Percentiles rank a stretch among this genome's conserved stretches.
Evolutionary conservation across 805 yeast species (phyloP).

Genomic region (Candida pini): DNA sequence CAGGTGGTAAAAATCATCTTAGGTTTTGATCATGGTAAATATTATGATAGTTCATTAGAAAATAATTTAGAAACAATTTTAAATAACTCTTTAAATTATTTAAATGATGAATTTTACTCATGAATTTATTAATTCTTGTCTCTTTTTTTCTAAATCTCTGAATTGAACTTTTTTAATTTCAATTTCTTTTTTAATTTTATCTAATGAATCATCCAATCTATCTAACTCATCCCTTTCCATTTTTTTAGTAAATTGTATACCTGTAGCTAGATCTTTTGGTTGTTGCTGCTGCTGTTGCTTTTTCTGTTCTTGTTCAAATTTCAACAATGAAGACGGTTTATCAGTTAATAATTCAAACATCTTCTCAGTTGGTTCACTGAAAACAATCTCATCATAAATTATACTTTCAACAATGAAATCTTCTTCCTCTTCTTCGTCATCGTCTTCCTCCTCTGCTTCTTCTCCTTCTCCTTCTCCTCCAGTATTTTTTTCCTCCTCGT

Average conservation of each 20-base stretch:
- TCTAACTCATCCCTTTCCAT: constrained; percentile 63
- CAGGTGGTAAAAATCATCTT: constrained; percentile 20
- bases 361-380: constrained; percentile 91
- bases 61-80: constrained; percentile 15
- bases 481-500: neutral
- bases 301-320: constrained; percentile 18
- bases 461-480: neutral
- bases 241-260: constrained; percentile 31
- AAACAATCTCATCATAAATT: constrained; percentile 85
- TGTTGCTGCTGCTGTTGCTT: constrained; percentile 12
- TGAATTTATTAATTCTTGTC: constrained; percentile 10
- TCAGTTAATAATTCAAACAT: constrained; percentile 73
- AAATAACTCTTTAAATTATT: constrained; percentile 10
- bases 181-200: constrained; percentile 22
- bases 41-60: constrained; percentile 9
- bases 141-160: constrained; percentile 25
- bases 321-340: constrained; percentile 54
- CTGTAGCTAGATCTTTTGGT: constrained; percentile 6
- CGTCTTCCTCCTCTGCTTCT: neutral
- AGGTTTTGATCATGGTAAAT: constrained; percentile 22
- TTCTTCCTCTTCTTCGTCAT: constrained; percentile 12
- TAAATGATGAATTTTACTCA: neutral
- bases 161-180: constrained; percentile 22
- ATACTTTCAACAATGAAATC: constrained; percentile 46
- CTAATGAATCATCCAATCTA: constrained; percentile 37